These are phyloP conservation scores for Nakazawaea ishiwadae DNA, from an alignment of 805 yeast species.

Conservation along the genomic window DNA sequence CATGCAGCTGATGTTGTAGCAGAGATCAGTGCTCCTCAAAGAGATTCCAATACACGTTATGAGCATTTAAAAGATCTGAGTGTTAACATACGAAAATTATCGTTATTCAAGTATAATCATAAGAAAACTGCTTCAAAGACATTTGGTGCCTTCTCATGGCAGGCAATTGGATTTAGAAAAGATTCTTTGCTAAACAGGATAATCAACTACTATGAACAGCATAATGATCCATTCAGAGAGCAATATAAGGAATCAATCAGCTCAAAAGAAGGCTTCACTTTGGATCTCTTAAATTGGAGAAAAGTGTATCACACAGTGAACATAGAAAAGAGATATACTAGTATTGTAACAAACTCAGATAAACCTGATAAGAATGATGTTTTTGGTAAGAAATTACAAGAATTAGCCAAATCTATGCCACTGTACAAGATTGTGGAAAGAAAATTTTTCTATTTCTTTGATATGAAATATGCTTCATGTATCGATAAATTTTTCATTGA, in stretches of 20 bases:
- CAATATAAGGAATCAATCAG: constrained; percentile 1
- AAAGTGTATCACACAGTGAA: constrained; percentile 3
- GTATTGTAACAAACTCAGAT: constrained; percentile 1
- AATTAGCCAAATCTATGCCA: constrained; percentile 7
- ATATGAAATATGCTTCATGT: constrained; percentile 3
- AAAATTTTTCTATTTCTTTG: constrained; percentile 8
- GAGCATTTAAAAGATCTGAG: neutral
- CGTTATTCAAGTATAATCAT: neutral
- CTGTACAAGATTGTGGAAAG: constrained; percentile 2
- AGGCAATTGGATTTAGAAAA: neutral
- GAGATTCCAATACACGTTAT: too few relatives aligned
- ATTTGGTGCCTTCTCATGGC: constrained; percentile 11
- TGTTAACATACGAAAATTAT: neutral
- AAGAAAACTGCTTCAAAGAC: neutral
- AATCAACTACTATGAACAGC: neutral
- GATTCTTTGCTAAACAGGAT: neutral
- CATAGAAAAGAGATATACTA: constrained; percentile 10
- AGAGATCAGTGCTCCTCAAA: too few relatives aligned
- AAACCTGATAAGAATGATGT: constrained; percentile 6
- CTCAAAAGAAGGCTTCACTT: neutral
- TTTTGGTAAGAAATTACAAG: constrained; percentile 13
- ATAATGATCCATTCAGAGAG: neutral
- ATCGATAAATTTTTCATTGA: constrained; percentile 2
- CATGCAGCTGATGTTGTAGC: too few relatives aligned
- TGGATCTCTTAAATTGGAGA: constrained; percentile 4